Evolutionary conservation across 2,329 filamentous ascomycete species (phyloP).

Genomic region (Ceratocystis destructans): DNA sequence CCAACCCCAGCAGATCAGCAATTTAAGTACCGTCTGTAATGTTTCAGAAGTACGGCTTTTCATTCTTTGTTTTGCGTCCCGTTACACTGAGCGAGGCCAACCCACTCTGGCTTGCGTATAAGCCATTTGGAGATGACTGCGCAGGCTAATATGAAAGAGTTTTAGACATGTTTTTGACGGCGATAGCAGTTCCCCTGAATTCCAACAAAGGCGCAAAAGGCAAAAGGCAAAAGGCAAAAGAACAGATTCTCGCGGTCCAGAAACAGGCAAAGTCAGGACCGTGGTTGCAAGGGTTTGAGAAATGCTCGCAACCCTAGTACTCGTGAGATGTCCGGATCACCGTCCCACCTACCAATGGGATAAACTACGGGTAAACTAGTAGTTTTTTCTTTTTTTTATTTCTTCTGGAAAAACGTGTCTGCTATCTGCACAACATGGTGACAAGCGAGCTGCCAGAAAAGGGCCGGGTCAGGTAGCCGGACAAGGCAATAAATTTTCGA

Average conservation of each 20-base stretch:
- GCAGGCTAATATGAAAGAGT: background rate
- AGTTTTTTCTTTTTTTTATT: background rate
- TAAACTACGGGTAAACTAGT: background rate
- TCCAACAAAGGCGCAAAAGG: background rate
- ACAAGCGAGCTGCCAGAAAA: conserved; percentile 1
- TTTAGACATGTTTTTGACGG: background rate
- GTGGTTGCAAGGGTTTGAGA: background rate
- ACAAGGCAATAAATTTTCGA: background rate
- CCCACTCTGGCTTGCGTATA: background rate
- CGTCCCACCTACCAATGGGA: background rate
- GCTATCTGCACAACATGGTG: background rate
- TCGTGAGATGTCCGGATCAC: background rate
- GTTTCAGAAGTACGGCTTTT: background rate
- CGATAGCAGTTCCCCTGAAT: background rate
- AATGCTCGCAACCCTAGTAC: background rate
- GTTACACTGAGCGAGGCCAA: background rate
- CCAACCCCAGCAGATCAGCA: background rate
- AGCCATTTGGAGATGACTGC: background rate
- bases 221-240: background rate
- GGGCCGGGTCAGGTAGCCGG: background rate
- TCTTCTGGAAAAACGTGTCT: background rate
- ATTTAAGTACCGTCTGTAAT: background rate
- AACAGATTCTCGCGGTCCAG: background rate
- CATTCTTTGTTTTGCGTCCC: background rate
- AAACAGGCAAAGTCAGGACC: background rate